Conservation (phyloP, 805 yeast species). For the Saccharomycopsis malanga region DNA sequence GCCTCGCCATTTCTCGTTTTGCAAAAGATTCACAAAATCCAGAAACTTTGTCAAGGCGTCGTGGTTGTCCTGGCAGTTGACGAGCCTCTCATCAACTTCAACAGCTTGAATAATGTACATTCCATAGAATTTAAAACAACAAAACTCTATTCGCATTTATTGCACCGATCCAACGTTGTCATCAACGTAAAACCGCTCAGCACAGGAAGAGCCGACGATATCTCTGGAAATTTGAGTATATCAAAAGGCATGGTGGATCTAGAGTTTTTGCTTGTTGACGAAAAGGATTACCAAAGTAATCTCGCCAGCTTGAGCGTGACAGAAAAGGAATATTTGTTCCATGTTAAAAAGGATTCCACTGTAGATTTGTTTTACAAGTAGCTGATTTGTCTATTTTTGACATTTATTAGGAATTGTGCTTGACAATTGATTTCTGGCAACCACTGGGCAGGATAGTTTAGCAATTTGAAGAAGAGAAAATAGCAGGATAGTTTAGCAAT, state of each 20-base stretch:
- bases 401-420: too few relatives aligned
- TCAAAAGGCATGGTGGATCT: slow-evolving; percentile 9
- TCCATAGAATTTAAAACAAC: slow-evolving; percentile 13
- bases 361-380: slow-evolving; percentile 19
- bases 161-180: slow-evolving; percentile 5
- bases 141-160: slow-evolving; percentile 7
- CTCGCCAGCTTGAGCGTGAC: background rate
- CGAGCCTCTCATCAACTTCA: slow-evolving; percentile 13
- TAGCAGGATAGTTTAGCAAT: too few relatives aligned
- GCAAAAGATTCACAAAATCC: slow-evolving; percentile 6
- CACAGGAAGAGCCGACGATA: slow-evolving; percentile 21
- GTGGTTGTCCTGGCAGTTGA: slow-evolving; percentile 5
- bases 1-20: slow-evolving; percentile 5
- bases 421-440: too few relatives aligned
- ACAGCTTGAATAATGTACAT: background rate
- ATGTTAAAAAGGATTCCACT: slow-evolving; percentile 15
- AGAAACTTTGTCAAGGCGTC: background rate
- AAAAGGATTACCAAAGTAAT: background rate
- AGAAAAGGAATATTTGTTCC: slow-evolving; percentile 17
- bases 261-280: background rate
- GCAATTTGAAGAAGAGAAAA: too few relatives aligned
- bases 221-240: slow-evolving; percentile 18
- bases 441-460: too few relatives aligned
- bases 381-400: too few relatives aligned
- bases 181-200: slow-evolving; percentile 19